Conservation (phyloP, 352 stramenopile species). For the Phytophthora multivora region DNA sequence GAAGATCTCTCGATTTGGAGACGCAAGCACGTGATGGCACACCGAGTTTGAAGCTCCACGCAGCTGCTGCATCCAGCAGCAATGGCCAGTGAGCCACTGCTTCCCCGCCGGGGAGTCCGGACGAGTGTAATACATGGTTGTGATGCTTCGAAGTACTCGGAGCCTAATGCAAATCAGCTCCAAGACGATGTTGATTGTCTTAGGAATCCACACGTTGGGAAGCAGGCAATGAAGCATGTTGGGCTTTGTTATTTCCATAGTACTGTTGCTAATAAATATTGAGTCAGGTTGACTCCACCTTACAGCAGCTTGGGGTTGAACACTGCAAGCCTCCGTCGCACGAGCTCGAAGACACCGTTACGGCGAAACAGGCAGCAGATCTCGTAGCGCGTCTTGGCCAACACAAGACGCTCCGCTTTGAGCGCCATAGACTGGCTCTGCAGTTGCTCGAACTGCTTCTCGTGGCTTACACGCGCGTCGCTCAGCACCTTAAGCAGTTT, state of each 20-base stretch:
- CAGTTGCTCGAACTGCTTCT: constrained; percentile 37
- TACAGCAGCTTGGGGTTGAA: constrained; percentile 42
- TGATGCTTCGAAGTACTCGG: not conserved
- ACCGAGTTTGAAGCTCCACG: constrained; percentile 15
- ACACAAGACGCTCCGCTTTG: constrained; percentile 33
- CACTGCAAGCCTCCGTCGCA: constrained; percentile 38
- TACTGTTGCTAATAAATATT: constrained; percentile 48
- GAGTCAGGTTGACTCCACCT: not conserved
- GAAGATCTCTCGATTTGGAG: constrained; percentile 38
- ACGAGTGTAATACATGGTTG: constrained; percentile 4
- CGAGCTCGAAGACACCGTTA: constrained; percentile 49
- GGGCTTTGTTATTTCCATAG: constrained; percentile 35
- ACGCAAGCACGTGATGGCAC: constrained; percentile 32
- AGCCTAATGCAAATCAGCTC: constrained; percentile 4
- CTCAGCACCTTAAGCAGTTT: constrained; percentile 43
- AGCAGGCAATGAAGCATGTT: not conserved
- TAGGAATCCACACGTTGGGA: not conserved
- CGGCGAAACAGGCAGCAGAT: constrained; percentile 50
- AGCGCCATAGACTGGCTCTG: constrained; percentile 28
- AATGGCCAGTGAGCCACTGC: constrained; percentile 7
- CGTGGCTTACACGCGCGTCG: constrained; percentile 37
- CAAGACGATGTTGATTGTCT: not conserved
- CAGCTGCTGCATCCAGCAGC: constrained; percentile 28
- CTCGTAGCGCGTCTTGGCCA: constrained; percentile 38
- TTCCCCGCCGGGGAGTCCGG: no score